Percentiles rank a stretch among this genome's conserved stretches.
phyloP scores from a whole-genome alignment of 2,329 filamentous ascomycete species.

The Aureobasidium subglaciale region DNA sequence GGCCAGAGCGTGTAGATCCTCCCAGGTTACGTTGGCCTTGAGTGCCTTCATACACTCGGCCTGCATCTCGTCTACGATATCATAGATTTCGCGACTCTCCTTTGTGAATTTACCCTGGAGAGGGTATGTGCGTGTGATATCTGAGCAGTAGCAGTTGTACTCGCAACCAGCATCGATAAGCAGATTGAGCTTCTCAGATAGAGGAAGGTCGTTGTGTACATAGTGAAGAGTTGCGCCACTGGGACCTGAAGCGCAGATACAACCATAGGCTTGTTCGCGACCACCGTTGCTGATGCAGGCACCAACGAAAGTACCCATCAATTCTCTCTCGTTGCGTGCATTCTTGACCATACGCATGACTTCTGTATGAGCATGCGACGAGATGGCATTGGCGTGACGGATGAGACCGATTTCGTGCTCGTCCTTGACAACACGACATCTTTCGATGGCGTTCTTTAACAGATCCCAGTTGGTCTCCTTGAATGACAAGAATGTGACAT shows the following conservation, averaged over 20 bases:
- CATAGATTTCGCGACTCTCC: constrained; percentile 54
- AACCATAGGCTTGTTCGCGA: constrained; percentile 78
- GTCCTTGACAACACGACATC: constrained; percentile 74
- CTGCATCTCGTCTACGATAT: constrained; percentile 80
- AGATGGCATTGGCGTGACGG: constrained; percentile 72
- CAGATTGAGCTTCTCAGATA: constrained; percentile 67
- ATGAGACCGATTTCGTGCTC: constrained; percentile 80
- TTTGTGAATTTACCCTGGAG: constrained; percentile 63
- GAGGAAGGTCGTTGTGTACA: constrained; percentile 65
- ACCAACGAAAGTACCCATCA: constrained; percentile 74
- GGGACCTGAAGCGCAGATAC: constrained; percentile 74
- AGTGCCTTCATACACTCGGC: constrained; percentile 65
- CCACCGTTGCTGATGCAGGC: constrained; percentile 67
- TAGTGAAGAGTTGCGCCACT: constrained; percentile 86
- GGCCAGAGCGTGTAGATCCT: constrained; percentile 71
- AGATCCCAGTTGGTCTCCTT: constrained; percentile 51
- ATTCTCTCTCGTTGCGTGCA: constrained; percentile 70
- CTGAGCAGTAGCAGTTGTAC: constrained; percentile 44
- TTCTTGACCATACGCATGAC: constrained; percentile 57
- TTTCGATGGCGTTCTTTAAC: constrained; percentile 65
- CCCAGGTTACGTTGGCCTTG: constrained; percentile 69
- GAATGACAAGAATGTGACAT: constrained; percentile 65
- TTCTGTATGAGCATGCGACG: constrained; percentile 66
- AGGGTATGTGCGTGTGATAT: constrained; percentile 81
- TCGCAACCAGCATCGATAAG: constrained; percentile 73